phyloP scores from a whole-genome alignment of 371 early-diverging fungal species.

The Mucor irregularis region DNA sequence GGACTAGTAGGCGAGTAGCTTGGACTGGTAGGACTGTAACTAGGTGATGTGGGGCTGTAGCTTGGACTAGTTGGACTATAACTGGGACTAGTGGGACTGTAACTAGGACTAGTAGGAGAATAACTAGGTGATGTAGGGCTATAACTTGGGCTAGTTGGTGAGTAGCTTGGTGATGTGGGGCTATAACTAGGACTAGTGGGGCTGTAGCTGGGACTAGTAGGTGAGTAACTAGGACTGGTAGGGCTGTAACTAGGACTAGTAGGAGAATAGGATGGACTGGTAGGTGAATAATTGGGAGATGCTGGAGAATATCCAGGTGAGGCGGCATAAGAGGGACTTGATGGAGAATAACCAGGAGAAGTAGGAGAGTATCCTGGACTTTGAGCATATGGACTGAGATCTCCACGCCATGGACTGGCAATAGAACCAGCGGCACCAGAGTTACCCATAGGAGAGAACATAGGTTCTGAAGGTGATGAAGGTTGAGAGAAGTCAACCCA shows the following conservation, averaged over 20 bases:
- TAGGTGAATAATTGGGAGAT: conserved; percentile 69
- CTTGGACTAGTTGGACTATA: conserved; percentile 77
- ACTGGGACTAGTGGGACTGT: conserved; percentile 79
- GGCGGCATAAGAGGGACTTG: conserved; percentile 69
- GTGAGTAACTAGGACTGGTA: conserved; percentile 67
- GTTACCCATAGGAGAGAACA: conserved; percentile 70
- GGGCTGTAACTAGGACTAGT: conserved; percentile 71
- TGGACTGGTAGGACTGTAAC: conserved; percentile 55
- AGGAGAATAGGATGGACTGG: conserved; percentile 65
- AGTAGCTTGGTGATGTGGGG: conserved; percentile 74
- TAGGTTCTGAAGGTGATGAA: conserved; percentile 58
- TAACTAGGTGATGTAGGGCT: conserved; percentile 79
- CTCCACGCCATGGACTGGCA: conserved; percentile 56
- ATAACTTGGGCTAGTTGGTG: conserved; percentile 76
- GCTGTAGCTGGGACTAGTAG: conserved; percentile 67
- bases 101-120: conserved; percentile 79
- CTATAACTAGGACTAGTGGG: conserved; percentile 83
- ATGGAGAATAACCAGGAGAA: conserved; percentile 73
- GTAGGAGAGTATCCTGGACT: conserved; percentile 79
- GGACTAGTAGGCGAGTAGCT: conserved; percentile 66
- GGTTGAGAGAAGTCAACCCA: conserved; percentile 63
- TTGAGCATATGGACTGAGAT: conserved; percentile 52
- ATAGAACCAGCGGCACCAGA: conserved; percentile 46
- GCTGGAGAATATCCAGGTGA: conserved; percentile 78
- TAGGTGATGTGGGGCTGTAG: conserved; percentile 71